phyloP scores from a whole-genome alignment of 2,329 filamentous ascomycete genomes.

The Beauveria medogensis region DNA sequence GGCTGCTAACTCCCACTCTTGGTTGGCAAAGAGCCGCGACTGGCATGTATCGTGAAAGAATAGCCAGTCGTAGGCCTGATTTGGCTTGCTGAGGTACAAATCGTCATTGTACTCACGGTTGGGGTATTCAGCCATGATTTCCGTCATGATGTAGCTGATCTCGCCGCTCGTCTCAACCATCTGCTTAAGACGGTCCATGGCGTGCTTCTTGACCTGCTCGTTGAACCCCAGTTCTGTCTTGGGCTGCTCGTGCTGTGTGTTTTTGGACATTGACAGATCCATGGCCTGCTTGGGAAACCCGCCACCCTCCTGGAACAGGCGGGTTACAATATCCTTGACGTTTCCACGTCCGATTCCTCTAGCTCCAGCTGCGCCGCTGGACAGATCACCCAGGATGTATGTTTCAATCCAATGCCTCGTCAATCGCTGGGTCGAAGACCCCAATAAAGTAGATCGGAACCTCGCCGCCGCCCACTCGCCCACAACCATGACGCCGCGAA shows the following conservation, averaged over 20 bases:
- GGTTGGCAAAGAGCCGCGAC: conserved; percentile 67
- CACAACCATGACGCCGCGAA: conserved; percentile 77
- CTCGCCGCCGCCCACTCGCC: conserved; percentile 78
- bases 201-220: conserved; percentile 63
- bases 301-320: conserved; percentile 72
- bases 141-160: conserved; percentile 67
- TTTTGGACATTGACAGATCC: conserved; percentile 31
- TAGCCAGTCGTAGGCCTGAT: conserved; percentile 86
- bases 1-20: conserved; percentile 85
- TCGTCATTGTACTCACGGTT: conserved; percentile 89
- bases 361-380: conserved; percentile 62
- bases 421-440: conserved; percentile 37
- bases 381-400: conserved; percentile 59
- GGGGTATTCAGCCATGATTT: conserved; percentile 82
- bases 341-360: conserved; percentile 65
- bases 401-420: conserved; percentile 72
- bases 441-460: conserved; percentile 42
- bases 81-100: conserved; percentile 79
- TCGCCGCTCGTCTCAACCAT: conserved; percentile 77
- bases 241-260: conserved; percentile 45
- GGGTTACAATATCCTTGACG: conserved; percentile 64
- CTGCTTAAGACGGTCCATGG: conserved; percentile 62
- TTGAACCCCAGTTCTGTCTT: conserved; percentile 59
- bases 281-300: conserved; percentile 59
- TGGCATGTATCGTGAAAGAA: conserved; percentile 85